Evolutionary conservation across 306 rosid species (phyloP).

Genomic region (Cucurbita argyrosperma): DNA sequence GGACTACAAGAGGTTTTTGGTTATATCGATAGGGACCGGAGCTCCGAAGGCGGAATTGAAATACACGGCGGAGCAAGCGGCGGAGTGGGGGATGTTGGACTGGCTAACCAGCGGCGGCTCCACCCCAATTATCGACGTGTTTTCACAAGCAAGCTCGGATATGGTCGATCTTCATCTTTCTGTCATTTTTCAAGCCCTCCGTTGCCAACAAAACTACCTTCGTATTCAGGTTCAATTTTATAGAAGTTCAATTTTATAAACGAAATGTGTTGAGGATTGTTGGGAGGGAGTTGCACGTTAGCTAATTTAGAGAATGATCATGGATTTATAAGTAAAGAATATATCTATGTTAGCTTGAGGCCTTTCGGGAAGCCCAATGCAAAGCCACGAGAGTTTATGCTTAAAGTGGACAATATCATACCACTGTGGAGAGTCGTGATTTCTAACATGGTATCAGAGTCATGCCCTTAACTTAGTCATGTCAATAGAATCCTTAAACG

Average conservation of each 20-base stretch:
- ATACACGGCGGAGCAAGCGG: constrained; percentile 17
- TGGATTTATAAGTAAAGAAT: too few species aligned
- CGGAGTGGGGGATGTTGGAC: constrained; percentile 18
- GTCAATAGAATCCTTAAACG: too few species aligned
- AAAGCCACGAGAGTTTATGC: too few species aligned
- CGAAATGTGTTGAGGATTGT: too few species aligned
- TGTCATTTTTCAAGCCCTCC: constrained; percentile 14
- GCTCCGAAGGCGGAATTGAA: constrained; percentile 10
- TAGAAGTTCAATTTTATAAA: background rate
- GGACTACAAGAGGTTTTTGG: constrained; percentile 19
- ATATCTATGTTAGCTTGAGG: too few species aligned
- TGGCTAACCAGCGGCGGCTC: constrained; percentile 29
- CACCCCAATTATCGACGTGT: constrained; percentile 14
- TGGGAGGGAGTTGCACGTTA: too few species aligned
- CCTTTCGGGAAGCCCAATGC: too few species aligned
- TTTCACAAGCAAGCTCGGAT: constrained; percentile 11
- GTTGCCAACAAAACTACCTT: constrained; percentile 19
- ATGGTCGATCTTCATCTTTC: constrained; percentile 16
- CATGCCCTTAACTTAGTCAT: too few species aligned
- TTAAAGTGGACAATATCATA: too few species aligned
- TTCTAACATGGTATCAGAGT: too few species aligned
- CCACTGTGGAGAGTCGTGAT: too few species aligned
- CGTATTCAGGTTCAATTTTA: constrained; percentile 20
- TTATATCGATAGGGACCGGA: constrained; percentile 47
- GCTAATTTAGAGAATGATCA: too few species aligned